These are phyloP conservation scores for Lunasporangiospora selenospora DNA, from an alignment of 192 early-diverging fungal species.

Conservation along the genomic window DNA sequence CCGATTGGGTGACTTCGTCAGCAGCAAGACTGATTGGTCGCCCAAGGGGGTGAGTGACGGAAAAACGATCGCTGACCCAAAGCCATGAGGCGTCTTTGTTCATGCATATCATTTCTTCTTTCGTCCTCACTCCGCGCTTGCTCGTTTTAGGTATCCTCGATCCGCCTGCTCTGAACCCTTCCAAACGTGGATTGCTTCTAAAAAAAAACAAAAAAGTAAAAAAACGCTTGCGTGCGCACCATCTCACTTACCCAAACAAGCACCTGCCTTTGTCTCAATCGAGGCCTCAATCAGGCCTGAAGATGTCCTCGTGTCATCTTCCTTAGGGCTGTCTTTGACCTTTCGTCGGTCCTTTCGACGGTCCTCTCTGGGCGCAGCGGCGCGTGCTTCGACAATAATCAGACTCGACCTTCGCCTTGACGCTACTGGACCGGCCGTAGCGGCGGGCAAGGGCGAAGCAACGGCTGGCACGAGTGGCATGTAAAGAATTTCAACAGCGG, in stretches of 20 bases:
- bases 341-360: not conserved
- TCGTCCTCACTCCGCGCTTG: not conserved
- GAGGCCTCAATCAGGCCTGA: constrained; percentile 10
- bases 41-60: too few species aligned
- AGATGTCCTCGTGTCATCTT: constrained; percentile 7
- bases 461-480: constrained; percentile 19
- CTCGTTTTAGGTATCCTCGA: not conserved
- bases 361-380: not conserved
- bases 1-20: too few species aligned
- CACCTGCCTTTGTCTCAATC: constrained; percentile 9
- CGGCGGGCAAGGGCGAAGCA: not conserved
- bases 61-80: too few species aligned
- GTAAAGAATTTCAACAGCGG: constrained; percentile 9
- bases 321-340: not conserved
- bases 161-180: too few species aligned
- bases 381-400: too few species aligned
- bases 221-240: too few species aligned
- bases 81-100: too few species aligned
- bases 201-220: too few species aligned
- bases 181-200: not conserved
- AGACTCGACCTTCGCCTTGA: too few species aligned
- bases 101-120: not conserved
- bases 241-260: constrained; percentile 33
- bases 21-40: too few species aligned
- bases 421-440: not conserved